These are phyloP conservation scores for Daldinia sp. DNA, from an alignment of 2,329 filamentous ascomycete species.

Conservation along the genomic window DNA sequence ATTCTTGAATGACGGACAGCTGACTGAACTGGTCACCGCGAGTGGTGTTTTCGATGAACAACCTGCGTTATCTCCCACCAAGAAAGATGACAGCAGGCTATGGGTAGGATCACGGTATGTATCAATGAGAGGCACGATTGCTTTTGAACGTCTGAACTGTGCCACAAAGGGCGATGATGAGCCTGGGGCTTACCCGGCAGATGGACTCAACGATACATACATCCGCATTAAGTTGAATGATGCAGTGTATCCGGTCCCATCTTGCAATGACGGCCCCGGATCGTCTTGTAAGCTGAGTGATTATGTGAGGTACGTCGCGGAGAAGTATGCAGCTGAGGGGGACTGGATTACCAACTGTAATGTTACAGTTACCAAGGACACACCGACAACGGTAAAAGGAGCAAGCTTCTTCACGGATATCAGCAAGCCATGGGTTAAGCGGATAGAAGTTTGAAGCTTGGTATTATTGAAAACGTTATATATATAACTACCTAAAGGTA, in stretches of 20 bases:
- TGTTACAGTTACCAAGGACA: conserved; percentile 55
- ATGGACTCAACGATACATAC: conserved; percentile 55
- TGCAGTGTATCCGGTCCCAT: conserved; percentile 69
- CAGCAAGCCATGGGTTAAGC: conserved; percentile 54
- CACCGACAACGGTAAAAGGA: conserved; percentile 58
- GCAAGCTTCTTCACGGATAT: conserved; percentile 65
- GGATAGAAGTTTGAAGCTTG: conserved; percentile 38
- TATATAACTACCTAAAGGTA: neutral
- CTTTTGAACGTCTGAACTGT: conserved; percentile 73
- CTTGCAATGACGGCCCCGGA: conserved; percentile 67
- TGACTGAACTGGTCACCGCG: conserved; percentile 70
- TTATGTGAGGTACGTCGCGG: conserved; percentile 59
- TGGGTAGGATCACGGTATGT: conserved; percentile 69
- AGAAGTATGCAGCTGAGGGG: conserved; percentile 62
- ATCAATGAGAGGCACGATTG: conserved; percentile 74
- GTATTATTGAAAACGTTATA: neutral
- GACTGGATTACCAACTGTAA: conserved; percentile 64
- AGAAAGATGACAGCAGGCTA: conserved; percentile 61
- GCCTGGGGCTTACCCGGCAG: neutral
- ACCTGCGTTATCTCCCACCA: conserved; percentile 59
- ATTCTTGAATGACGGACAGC: conserved; percentile 75
- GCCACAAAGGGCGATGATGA: conserved; percentile 18
- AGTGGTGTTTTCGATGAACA: conserved; percentile 72
- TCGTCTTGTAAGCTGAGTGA: conserved; percentile 62
- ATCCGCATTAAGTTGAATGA: conserved; percentile 72